Base-by-base conservation (phyloP, 139 green algal genomes). In the Spirogloea muscicola region DNA sequence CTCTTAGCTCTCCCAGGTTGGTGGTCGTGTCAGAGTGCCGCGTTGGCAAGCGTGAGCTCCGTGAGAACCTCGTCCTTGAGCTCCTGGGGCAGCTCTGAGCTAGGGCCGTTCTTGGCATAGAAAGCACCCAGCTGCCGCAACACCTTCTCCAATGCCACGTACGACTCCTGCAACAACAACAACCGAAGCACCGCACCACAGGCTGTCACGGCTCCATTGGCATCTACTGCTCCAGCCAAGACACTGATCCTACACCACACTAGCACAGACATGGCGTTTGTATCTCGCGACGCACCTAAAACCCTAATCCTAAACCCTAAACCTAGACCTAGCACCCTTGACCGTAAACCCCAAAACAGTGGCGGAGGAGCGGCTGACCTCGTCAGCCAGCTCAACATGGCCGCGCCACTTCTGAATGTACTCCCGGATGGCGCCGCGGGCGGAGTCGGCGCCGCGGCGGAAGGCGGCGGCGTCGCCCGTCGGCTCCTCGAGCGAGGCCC, bases 341-440 rank as follows among this genome's bases (percentile, higher is more conserved):
- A 13, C 36, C 16, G 10, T 16, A 64, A 64, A 64, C 10, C 39
- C 55, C 55, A 10, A 49, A 9, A 64, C 10, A 13, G 10, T 16
- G 10, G 10, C 29, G 29, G 10, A 13, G 55, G 39, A 64, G 36
- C 29, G 36, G 10, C 62, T 71, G 37, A 71, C 62, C 67, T 76
- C 67, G 4, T 31, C 25, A 13, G 27, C 13, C 6, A 65, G 10
- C n/a, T 31, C n/a, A 3, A 33, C n/a, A 27, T 31, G 25, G 18
- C 34, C 34, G 33, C 58, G 38, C 67, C 67, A 76, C n/a, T 48
- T 34, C n/a, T 58, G 57, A 55, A 76, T 29, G 40, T 75, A 76
- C 6, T 7, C 67, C 60, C 29, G 52, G 58, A 76, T 76, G 2
- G 67, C 67, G n/a, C 6, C 67, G n/a, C 34, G 75, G 34, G 67